A percentile compares a stretch with the other conserved stretches of the same genome.
phyloP scores from a whole-genome alignment of 345 rosid genomes.

The Gossypioides kirkii region DNA sequence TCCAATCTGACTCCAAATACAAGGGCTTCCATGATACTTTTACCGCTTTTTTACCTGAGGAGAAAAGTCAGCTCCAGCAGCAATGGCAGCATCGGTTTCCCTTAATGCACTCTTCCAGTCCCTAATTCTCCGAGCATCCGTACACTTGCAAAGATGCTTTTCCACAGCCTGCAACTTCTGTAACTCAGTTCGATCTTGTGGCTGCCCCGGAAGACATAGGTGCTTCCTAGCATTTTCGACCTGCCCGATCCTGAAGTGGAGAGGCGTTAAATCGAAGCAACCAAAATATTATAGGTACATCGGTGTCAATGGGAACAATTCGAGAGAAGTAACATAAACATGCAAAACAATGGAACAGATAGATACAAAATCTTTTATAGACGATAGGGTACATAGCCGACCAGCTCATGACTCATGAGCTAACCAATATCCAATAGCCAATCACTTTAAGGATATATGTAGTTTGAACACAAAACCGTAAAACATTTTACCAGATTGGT shows the following conservation, averaged over 20 bases:
- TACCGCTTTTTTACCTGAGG: constrained; percentile 52
- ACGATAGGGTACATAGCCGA: no score
- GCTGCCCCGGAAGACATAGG: constrained; percentile 43
- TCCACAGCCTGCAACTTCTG: constrained; percentile 63
- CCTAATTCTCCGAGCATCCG: constrained; percentile 58
- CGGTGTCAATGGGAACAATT: not conserved
- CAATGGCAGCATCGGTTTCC: constrained; percentile 63
- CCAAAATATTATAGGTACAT: not conserved
- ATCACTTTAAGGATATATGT: no score
- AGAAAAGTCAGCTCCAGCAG: constrained; percentile 78
- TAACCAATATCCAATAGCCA: no score
- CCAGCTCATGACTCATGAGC: no score
- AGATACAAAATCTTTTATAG: no score
- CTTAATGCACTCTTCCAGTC: constrained; percentile 70
- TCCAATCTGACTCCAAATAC: no score
- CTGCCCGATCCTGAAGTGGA: constrained; percentile 73
- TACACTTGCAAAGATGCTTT: constrained; percentile 63
- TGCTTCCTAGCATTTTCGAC: constrained; percentile 70
- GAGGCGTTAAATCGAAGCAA: constrained; percentile 19
- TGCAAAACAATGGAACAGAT: not conserved
- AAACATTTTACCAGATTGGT: not conserved
- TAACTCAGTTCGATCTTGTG: constrained; percentile 45
- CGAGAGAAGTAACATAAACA: not conserved
- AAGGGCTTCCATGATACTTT: no score
- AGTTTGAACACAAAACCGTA: not conserved